Evolutionary conservation across 352 stramenopile species (phyloP).

Genomic region (Pseudoperonospora humuli): DNA sequence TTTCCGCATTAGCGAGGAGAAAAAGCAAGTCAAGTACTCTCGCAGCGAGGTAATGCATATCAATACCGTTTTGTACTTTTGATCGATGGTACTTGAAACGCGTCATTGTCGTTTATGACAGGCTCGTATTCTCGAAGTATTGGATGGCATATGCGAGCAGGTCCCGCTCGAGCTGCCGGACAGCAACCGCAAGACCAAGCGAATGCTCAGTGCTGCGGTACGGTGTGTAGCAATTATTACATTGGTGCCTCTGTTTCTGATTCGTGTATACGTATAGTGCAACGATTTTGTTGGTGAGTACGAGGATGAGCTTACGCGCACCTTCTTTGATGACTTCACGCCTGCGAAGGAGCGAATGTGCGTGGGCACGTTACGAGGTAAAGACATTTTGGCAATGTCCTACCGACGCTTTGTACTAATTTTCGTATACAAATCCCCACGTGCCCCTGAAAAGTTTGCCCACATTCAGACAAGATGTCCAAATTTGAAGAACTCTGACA

Average conservation of each 20-base stretch:
- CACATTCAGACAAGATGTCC: constrained; percentile 4
- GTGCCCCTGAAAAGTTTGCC: constrained; percentile 13
- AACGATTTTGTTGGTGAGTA: constrained; percentile 70
- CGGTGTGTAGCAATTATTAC: not conserved
- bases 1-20: constrained; percentile 82
- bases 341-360: constrained; percentile 61
- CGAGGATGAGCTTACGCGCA: constrained; percentile 67
- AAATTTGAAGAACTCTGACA: constrained; percentile 40
- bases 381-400: not conserved
- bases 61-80: too few relatives aligned
- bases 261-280: constrained; percentile 33
- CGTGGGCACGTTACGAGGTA: constrained; percentile 39
- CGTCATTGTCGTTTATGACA: constrained; percentile 8
- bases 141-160: constrained; percentile 60
- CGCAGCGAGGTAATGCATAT: constrained; percentile 69
- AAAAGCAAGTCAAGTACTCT: constrained; percentile 80
- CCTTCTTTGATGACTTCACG: constrained; percentile 74
- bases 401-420: not conserved
- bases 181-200: constrained; percentile 41
- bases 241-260: not conserved
- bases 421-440: not conserved
- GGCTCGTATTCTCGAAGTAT: constrained; percentile 78
- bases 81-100: not conserved
- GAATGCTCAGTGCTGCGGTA: constrained; percentile 55
- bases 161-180: constrained; percentile 34